These are phyloP conservation scores for Pseudogymnoascus sp. DNA, from an alignment of 2,329 filamentous ascomycete species.

Conservation along the genomic window DNA sequence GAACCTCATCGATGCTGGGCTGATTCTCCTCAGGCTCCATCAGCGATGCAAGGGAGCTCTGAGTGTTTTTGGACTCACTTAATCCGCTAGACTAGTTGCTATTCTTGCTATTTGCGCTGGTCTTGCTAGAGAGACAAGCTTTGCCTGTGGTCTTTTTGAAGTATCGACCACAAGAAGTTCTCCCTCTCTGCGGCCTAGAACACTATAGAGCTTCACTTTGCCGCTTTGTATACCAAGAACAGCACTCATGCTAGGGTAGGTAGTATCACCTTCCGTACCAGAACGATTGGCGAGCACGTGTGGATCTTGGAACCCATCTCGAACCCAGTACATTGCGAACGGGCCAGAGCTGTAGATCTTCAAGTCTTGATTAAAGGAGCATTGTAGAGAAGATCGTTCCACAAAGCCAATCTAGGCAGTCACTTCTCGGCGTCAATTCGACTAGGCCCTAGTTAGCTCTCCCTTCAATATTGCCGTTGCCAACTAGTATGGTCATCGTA, in stretches of 20 bases:
- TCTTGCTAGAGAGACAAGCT: slow-evolving; percentile 14
- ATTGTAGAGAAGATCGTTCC: too few species aligned
- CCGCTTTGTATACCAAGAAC: slow-evolving; percentile 61
- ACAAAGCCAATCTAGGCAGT: too few species aligned
- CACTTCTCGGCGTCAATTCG: too few species aligned
- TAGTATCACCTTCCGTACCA: slow-evolving; percentile 57
- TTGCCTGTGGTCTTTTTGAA: slow-evolving; percentile 16
- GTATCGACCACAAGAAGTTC: slow-evolving; percentile 62
- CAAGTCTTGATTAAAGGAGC: too few species aligned
- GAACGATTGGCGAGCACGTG: slow-evolving; percentile 67
- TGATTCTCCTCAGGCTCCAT: not conserved
- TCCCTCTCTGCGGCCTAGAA: slow-evolving; percentile 63
- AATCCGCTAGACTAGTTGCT: not conserved
- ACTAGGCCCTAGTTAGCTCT: too few species aligned
- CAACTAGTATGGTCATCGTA: too few species aligned
- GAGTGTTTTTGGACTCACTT: not conserved
- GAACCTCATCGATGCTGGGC: slow-evolving; percentile 6
- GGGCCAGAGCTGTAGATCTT: too few species aligned
- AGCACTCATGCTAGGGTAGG: slow-evolving; percentile 53
- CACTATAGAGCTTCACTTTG: slow-evolving; percentile 60
- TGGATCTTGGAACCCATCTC: too few species aligned
- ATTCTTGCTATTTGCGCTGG: too few species aligned
- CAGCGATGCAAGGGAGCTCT: not conserved
- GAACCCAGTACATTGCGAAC: slow-evolving; percentile 79
- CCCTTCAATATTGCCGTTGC: too few species aligned